Percentiles rank a stretch among this genome's conserved stretches.
Conservation (phyloP, 1,284 basidiomycete genomes). For the Gymnopus androsaceus region DNA sequence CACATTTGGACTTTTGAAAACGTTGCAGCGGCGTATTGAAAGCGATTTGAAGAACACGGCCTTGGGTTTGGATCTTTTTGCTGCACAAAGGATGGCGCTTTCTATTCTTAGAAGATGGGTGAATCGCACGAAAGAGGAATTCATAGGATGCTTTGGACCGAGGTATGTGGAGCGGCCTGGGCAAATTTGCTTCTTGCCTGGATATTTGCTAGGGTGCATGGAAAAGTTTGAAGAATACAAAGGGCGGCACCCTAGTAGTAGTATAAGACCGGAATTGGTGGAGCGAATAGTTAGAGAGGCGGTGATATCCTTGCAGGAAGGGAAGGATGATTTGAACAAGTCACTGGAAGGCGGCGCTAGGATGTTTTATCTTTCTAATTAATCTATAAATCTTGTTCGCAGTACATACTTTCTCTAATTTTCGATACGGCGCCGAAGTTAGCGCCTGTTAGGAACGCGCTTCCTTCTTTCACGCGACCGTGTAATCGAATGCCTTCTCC, state of each 20-base stretch:
- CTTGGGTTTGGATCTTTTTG: neutral
- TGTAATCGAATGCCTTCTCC: too few species aligned
- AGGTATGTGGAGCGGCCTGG: neutral
- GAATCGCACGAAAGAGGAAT: neutral
- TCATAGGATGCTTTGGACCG: neutral
- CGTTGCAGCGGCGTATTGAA: neutral
- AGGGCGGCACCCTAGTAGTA: neutral
- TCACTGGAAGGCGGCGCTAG: neutral
- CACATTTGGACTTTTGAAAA: neutral
- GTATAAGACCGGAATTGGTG: neutral
- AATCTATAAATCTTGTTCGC: too few species aligned
- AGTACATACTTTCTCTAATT: too few species aligned
- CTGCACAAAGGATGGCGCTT: neutral
- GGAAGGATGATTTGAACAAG: neutral
- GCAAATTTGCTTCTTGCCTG: neutral
- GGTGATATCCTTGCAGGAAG: neutral
- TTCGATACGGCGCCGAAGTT: too few species aligned
- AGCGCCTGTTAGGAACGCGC: too few species aligned
- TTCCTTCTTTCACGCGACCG: too few species aligned
- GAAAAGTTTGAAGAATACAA: neutral
- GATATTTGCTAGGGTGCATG: neutral
- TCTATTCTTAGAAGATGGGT: neutral
- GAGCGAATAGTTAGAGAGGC: neutral
- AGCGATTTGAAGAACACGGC: neutral
- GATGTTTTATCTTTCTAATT: neutral